These are phyloP conservation scores for Cyclotella choctawhatcheeana DNA, from an alignment of 108 stramenopile genomes.

Conservation along the genomic window DNA sequence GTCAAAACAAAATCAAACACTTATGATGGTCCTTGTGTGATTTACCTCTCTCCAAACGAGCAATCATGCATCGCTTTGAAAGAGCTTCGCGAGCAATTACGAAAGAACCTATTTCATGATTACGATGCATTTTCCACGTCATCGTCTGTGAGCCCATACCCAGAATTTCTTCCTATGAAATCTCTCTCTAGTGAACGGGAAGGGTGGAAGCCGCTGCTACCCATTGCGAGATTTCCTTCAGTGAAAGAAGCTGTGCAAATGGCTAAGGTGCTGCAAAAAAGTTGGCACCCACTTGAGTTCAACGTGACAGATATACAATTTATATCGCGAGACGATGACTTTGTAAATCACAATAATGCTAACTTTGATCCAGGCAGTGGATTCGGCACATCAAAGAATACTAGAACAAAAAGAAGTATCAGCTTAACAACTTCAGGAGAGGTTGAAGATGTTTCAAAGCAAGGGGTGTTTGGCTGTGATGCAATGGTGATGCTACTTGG, in stretches of 20 bases:
- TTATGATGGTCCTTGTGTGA: conserved; percentile 74
- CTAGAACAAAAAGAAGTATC: conserved; percentile 7
- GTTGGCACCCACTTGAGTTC: conserved; percentile 76
- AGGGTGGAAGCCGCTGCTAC: conserved; percentile 65
- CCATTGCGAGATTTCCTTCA: conserved; percentile 66
- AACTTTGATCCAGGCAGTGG: conserved; percentile 14
- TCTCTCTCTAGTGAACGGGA: conserved; percentile 5
- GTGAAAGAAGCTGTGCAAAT: conserved; percentile 60
- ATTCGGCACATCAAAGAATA: conserved; percentile 2
- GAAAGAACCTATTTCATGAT: conserved; percentile 38
- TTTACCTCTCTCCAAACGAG: conserved; percentile 76
- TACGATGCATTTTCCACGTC: conserved; percentile 58
- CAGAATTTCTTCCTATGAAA: conserved; percentile 51
- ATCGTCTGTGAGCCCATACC: conserved; percentile 46
- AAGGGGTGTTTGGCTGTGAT: conserved; percentile 69
- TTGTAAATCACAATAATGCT: neutral
- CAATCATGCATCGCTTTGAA: conserved; percentile 54
- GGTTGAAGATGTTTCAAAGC: conserved; percentile 50
- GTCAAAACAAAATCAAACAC: conserved; percentile 38
- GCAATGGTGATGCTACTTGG: conserved; percentile 78
- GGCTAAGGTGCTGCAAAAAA: conserved; percentile 65
- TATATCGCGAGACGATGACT: conserved; percentile 51
- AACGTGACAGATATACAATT: conserved; percentile 72
- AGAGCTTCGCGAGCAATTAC: conserved; percentile 55
- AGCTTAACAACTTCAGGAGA: conserved; percentile 39